Evolutionary conservation across 2,329 filamentous ascomycete species (phyloP).

Genomic region (Trichoderma simmonsii): DNA sequence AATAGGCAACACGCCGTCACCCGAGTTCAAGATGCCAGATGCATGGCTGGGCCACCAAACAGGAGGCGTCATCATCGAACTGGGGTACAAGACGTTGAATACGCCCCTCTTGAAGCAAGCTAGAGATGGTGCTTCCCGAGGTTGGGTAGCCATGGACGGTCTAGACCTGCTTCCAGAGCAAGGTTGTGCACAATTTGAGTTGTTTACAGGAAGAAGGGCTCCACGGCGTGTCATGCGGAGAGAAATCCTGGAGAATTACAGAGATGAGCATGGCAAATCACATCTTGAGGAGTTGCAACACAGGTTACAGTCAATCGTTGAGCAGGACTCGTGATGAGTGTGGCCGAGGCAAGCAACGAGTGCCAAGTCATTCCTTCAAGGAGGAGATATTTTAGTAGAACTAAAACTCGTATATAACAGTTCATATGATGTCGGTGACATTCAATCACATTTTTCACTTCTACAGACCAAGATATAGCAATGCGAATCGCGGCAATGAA

Average conservation of each 20-base stretch:
- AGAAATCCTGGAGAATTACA: constrained; percentile 15
- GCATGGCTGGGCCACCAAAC: constrained; percentile 1
- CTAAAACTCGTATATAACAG: background rate
- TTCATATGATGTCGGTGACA: background rate
- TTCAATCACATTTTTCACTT: background rate
- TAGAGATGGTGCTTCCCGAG: constrained; percentile 5
- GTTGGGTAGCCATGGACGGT: constrained; percentile 12
- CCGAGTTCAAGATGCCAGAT: constrained; percentile 5
- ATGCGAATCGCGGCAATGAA: too few species aligned
- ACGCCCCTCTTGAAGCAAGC: constrained; percentile 9
- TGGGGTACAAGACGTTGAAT: constrained; percentile 6
- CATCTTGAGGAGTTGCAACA: constrained; percentile 7
- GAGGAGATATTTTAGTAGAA: background rate
- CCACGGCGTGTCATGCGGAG: constrained; percentile 11
- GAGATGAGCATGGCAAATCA: constrained; percentile 6
- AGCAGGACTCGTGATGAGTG: background rate
- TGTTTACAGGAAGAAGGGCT: constrained; percentile 9
- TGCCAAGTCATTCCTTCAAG: background rate
- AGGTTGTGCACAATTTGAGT: constrained; percentile 9
- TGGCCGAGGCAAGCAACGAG: background rate
- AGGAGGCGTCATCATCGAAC: constrained; percentile 9
- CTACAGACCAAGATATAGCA: too few species aligned
- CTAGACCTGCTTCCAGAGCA: constrained; percentile 8
- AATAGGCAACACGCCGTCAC: constrained; percentile 7
- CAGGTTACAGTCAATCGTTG: constrained; percentile 11